Conservation (phyloP, 306 rosid species). For the Cucurbita maxima region DNA sequence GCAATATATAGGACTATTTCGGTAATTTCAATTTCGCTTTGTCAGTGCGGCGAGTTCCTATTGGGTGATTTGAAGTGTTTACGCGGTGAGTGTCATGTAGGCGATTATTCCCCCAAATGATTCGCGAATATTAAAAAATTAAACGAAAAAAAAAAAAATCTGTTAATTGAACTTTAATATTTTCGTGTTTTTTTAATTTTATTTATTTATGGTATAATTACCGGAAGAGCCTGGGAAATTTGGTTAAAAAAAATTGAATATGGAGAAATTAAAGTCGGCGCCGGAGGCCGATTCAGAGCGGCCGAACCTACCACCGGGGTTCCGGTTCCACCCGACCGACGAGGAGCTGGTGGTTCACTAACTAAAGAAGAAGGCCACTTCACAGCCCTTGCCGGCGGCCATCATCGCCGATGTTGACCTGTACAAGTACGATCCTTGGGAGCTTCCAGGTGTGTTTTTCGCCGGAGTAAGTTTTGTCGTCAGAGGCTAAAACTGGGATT, state of each 20-base stretch:
- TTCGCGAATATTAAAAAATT: neutral
- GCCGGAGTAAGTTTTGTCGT: neutral
- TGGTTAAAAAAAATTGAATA: neutral
- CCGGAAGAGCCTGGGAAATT: neutral
- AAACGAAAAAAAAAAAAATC: neutral
- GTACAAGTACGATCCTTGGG: conserved; percentile 96
- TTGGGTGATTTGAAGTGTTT: neutral
- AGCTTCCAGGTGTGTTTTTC: conserved; percentile 53
- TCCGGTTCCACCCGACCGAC: conserved; percentile 93
- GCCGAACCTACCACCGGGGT: conserved; percentile 84
- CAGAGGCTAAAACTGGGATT: neutral
- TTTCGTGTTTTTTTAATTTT: neutral
- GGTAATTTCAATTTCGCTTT: neutral
- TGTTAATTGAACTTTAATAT: neutral
- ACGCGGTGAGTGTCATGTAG: neutral
- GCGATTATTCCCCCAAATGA: neutral
- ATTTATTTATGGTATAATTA: neutral
- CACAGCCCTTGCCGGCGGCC: conserved; percentile 58
- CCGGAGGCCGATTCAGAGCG: conserved; percentile 17
- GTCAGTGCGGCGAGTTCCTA: neutral
- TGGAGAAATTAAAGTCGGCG: conserved; percentile 2
- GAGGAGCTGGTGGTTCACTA: conserved; percentile 93
- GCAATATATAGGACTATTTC: neutral
- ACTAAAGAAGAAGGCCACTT: conserved; percentile 59
- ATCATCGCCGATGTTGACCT: conserved; percentile 88